Evolutionary conservation across 2,329 filamentous ascomycete species (phyloP).

Genomic region (Neonectria punicea): DNA sequence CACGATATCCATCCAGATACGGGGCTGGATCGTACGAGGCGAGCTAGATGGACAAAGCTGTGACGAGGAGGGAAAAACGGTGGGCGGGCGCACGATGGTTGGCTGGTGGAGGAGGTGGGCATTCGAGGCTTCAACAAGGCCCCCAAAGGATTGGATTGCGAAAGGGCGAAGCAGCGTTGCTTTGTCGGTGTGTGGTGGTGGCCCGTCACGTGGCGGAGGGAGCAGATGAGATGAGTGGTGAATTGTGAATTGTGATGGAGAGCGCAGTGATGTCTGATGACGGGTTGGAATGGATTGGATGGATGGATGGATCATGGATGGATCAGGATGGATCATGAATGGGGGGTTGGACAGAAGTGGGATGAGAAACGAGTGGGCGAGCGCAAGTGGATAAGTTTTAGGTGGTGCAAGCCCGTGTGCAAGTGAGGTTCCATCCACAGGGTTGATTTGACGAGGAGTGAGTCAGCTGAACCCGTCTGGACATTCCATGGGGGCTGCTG

Average conservation of each 20-base stretch:
- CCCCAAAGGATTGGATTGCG: conserved; percentile 9
- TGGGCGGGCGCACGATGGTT: conserved; percentile 19
- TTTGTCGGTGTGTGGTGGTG: conserved; percentile 44
- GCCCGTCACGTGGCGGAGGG: conserved; percentile 39
- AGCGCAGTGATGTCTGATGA: conserved; percentile 2
- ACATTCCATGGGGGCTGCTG: neutral
- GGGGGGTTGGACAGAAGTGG: neutral
- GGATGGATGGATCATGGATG: conserved; percentile 12
- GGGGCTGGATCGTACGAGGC: conserved; percentile 38
- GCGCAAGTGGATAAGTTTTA: neutral
- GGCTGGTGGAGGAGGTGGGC: conserved; percentile 31
- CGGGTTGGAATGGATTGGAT: conserved; percentile 8
- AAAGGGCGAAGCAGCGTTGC: conserved; percentile 28
- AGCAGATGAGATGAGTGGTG: conserved; percentile 9
- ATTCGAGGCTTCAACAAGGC: conserved; percentile 6
- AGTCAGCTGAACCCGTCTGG: conserved; percentile 12
- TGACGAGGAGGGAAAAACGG: conserved; percentile 26
- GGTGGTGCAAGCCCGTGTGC: neutral
- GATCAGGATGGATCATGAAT: conserved; percentile 2
- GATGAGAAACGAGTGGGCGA: conserved; percentile 4
- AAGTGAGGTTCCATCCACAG: neutral
- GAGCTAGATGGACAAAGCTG: conserved; percentile 3
- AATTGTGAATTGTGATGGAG: neutral
- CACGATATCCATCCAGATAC: conserved; percentile 29
- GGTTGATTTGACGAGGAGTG: conserved; percentile 1